Evolutionary conservation across 179 eudicot species (phyloP), one percentile per base, ranked within the genome.

Genomic region (Vitellaria paradoxa): DNA sequence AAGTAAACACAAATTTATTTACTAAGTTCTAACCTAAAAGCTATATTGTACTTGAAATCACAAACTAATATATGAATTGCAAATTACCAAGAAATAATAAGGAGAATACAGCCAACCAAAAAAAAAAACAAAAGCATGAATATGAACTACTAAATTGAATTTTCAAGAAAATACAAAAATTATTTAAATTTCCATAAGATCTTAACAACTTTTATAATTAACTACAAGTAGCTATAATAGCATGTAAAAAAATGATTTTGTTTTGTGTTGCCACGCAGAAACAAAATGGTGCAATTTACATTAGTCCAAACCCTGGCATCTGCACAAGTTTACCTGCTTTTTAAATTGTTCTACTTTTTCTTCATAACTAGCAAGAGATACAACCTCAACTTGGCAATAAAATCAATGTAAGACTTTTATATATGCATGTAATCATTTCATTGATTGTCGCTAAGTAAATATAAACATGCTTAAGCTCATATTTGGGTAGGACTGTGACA

Each of bases 331-430:
- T n/a, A n/a, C 99, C 98, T 96, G 99, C 84, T 96, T 98, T 88
- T 76, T 88, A 71, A 96, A 96, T 75, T 82, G 96, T 80, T 93
- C 98, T 83, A 93, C 99, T 82, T 92, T 92, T 88, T 96, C 99
- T 86, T 96, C 99, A 79, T 78, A 96, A 77, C 99, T 96, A 74
- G 96, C 87, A 59, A 96, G 92, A 72, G 99, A 98, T 53, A 94
- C 93, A 68, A 96, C 98, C 82, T 93, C 96, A 82, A 96, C 97
- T 98, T 96, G 85, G 75, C 26, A 63, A 82, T 75, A 55, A 59
- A 49, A 76, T 70, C 76, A 76, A 83, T 46, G 65, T 53, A 77
- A 70, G 9, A 49, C 60, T 63, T 76, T 73, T 42, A 18, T 56
- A 49, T 10, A n/a, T n/a, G n/a, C n/a, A n/a, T n/a, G 17, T 23